Base-by-base conservation (phyloP, 495 filamentous ascomycete species). In the Physcia stellaris region DNA sequence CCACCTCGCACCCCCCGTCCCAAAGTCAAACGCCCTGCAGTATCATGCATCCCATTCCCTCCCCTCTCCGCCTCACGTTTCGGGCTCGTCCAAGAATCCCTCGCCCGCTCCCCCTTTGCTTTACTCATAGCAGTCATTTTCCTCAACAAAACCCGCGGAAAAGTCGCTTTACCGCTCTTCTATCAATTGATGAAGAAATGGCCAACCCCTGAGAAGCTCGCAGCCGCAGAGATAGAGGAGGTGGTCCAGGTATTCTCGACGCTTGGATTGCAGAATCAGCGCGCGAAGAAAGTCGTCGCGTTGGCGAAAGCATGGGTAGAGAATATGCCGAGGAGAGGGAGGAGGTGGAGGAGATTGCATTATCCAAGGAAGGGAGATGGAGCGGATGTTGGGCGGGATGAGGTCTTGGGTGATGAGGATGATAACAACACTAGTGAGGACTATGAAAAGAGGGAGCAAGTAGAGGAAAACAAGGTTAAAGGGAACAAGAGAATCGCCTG, bases 71-170 rank as follows among this genome's bases (percentile, higher is more conserved):
- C 68, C 1, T 52, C 64, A 0, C 45, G 50, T 19, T 93, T 92
- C 53, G 86, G 86, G 0, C 65, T 94, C 12, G 71, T 92, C 24
- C 86, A 94, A 59, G 86, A 94, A 59, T 68, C 77, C 43, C 70
- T 90, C 29, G 71, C 79, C 2, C 52, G 64, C 38, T 60, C 79
- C 32, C 81, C 84, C 1, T 86, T 86, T 49, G 68, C 67, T 4
- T 64, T 90, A 4, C 68, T 90, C 11, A 63, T 90, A 29, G 80
- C 77, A 11, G 75, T 81, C 2, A 82, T 82, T 0, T 88, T 94
- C 43, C 68, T 95, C 4, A 94, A 87, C 55, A 69, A 79, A 26
- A 94, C 86, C 1, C 62, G 70, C 0, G 88, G 81, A 18, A 68
- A 59, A 12, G 68, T 72, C n/a, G 83, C 85, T 13, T 69, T 87